Evolutionary conservation across 2,329 filamentous ascomycete species (phyloP), one percentile per base, ranked within the genome.

Genomic region (Aspergillus pseudoglaucus): DNA sequence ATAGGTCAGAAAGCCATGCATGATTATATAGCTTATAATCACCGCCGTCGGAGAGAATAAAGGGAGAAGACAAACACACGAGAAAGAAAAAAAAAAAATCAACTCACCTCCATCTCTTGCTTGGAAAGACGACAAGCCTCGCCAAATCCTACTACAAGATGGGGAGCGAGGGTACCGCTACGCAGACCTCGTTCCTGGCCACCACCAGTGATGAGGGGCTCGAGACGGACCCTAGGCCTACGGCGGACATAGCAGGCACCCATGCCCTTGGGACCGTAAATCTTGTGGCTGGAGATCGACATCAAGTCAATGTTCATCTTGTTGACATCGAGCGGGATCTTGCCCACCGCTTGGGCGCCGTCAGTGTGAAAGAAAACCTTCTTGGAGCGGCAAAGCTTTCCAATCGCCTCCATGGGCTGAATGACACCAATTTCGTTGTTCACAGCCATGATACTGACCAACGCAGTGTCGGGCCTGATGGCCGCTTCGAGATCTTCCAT

Each of bases 401-500:
- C 93, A 65, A 98, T 98, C 73, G 95, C 83, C 59, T 89, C 87
- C 49, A 98, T 73, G 1, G 93, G 93, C 70, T 98, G 93, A 49
- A 98, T 94, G n/a, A 98, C 93, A 63, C 93, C 93, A 61, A 98
- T 97, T 73, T 98, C 93, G 69, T 98, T 98, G 77, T 98, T 98
- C 62, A 98, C 93, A 1, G 93, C 84, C 93, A 98, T 98, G 70
- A 98, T 88, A 65, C 90, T 96, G 69, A 97, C 90, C 25, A 98
- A 75, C 39, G 83, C 84, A 12, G 93, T 98, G 51, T 97, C 90
- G 0, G 90, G 90, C 51, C 87, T 83, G 53, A 98, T 94, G 20
- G 91, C 89, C 18, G 84, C 87, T 72, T 94, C 87, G 25, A 98
- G 80, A 58, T 93, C 82, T 38, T 87, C 79, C 75, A 98, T 80